These are phyloP conservation scores for Lachnellula subtilissima DNA, from an alignment of 2,329 filamentous ascomycete genomes.

Conservation along the genomic window DNA sequence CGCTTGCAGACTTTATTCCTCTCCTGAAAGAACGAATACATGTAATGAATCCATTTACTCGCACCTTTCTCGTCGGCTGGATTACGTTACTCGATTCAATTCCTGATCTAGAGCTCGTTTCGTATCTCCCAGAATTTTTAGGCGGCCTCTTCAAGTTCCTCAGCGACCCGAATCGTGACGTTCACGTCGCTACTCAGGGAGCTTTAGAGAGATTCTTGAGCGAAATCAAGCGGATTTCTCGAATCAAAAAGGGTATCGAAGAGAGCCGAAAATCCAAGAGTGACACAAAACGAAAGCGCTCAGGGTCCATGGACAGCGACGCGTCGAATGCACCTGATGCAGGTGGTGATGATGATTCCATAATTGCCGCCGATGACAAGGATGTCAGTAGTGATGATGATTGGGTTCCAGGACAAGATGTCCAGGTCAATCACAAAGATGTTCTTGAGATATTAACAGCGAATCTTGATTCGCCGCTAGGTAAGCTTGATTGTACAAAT, in stretches of 20 bases:
- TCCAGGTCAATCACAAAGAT: constrained; percentile 86
- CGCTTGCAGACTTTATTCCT: constrained; percentile 83
- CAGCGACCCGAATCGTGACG: constrained; percentile 84
- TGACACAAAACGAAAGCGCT: constrained; percentile 61
- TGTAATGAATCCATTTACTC: constrained; percentile 89
- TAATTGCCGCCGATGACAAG: constrained; percentile 51
- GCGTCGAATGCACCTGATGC: constrained; percentile 49
- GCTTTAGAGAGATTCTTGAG: constrained; percentile 84
- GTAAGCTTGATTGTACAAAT: constrained; percentile 40
- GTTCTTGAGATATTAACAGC: constrained; percentile 89
- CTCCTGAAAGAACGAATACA: constrained; percentile 90
- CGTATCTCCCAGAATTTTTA: constrained; percentile 86
- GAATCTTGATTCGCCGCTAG: constrained; percentile 77
- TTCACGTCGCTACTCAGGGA: constrained; percentile 87
- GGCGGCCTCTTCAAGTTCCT: constrained; percentile 87
- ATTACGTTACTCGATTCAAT: constrained; percentile 93
- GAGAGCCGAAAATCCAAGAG: constrained; percentile 70
- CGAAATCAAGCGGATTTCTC: constrained; percentile 92
- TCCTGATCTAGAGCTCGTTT: constrained; percentile 90
- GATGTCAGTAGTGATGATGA: constrained; percentile 73
- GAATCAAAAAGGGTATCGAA: constrained; percentile 85
- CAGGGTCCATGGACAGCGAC: constrained; percentile 64
- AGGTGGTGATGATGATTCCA: constrained; percentile 55
- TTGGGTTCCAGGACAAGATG: constrained; percentile 96
- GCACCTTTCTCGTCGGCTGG: constrained; percentile 95